A percentile compares a stretch with the other conserved stretches of the same genome.
Evolutionary conservation across 1,284 basidiomycete species (phyloP).

Genomic region (Trichosporon faecale): DNA sequence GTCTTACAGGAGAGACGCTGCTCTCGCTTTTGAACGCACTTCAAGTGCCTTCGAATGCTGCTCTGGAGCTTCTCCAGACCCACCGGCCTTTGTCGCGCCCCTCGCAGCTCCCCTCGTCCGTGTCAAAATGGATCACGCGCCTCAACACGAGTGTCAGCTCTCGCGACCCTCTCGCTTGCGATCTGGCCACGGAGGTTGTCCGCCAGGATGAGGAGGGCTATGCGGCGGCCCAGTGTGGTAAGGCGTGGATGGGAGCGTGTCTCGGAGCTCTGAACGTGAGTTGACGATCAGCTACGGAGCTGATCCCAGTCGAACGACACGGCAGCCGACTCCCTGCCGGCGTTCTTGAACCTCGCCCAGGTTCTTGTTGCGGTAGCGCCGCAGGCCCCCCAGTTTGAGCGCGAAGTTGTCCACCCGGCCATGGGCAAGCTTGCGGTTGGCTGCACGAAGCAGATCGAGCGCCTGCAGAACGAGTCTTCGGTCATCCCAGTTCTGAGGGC

Average conservation of each 20-base stretch:
- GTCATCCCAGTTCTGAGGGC: slow-evolving; percentile 23
- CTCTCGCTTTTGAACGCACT: slow-evolving; percentile 35
- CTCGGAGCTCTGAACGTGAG: slow-evolving; percentile 35
- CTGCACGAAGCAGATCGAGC: slow-evolving; percentile 35
- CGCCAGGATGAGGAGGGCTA: slow-evolving; percentile 44
- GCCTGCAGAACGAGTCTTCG: slow-evolving; percentile 13
- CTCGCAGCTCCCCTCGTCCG: slow-evolving; percentile 29
- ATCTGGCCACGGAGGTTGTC: slow-evolving; percentile 34
- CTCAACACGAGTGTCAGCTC: slow-evolving; percentile 42
- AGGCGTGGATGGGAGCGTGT: slow-evolving; percentile 41
- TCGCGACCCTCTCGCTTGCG: slow-evolving; percentile 28
- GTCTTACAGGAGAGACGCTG: slow-evolving; percentile 11
- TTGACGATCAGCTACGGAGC: neutral
- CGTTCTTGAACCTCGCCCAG: slow-evolving; percentile 31
- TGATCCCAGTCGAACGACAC: slow-evolving; percentile 15
- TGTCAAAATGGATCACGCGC: slow-evolving; percentile 39
- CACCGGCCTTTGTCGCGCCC: slow-evolving; percentile 36
- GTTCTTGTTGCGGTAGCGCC: slow-evolving; percentile 32
- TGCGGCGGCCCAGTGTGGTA: slow-evolving; percentile 39
- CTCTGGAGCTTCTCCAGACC: slow-evolving; percentile 31
- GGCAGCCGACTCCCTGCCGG: slow-evolving; percentile 4
- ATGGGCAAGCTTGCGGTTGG: slow-evolving; percentile 46
- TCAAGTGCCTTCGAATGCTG: slow-evolving; percentile 32
- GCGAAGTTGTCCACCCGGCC: slow-evolving; percentile 44
- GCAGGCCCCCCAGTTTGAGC: slow-evolving; percentile 44